Conservation (phyloP, 495 filamentous ascomycete genomes). For the Friedmanniomyces simplex region DNA sequence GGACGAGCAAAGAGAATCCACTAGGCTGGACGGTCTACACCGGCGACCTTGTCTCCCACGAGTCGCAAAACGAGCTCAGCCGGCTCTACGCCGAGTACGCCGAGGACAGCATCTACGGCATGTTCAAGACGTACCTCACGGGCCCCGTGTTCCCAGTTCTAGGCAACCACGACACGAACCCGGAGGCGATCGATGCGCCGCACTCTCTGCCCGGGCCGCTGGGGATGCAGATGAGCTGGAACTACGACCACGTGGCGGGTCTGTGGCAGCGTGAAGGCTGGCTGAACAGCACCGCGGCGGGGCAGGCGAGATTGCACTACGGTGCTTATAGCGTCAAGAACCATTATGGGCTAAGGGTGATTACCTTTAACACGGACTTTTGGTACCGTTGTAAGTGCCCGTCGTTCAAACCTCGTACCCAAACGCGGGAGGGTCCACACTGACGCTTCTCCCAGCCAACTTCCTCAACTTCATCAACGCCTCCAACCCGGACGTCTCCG, state of each 20-base stretch:
- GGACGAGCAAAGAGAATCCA: constrained; percentile 35
- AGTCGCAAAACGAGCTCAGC: constrained; percentile 37
- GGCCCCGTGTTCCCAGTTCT: constrained; percentile 46
- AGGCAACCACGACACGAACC: constrained; percentile 48
- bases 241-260: constrained; percentile 26
- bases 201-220: constrained; percentile 43
- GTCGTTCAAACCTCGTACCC: background rate
- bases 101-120: constrained; percentile 40
- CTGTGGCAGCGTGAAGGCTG: constrained; percentile 28
- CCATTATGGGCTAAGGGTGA: constrained; percentile 25
- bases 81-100: constrained; percentile 41
- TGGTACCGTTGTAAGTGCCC: constrained; percentile 21
- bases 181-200: constrained; percentile 40
- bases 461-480: constrained; percentile 34
- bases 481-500: constrained; percentile 30
- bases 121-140: constrained; percentile 45
- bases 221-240: constrained; percentile 38
- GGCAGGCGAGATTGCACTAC: constrained; percentile 24
- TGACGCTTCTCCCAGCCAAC: constrained; percentile 1
- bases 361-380: constrained; percentile 31
- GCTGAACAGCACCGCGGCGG: constrained; percentile 18
- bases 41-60: constrained; percentile 47
- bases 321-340: constrained; percentile 27
- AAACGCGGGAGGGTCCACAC: background rate
- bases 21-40: constrained; percentile 46